Conservation (phyloP, 768 basidiomycete genomes). For the Lyophyllum decastes region DNA sequence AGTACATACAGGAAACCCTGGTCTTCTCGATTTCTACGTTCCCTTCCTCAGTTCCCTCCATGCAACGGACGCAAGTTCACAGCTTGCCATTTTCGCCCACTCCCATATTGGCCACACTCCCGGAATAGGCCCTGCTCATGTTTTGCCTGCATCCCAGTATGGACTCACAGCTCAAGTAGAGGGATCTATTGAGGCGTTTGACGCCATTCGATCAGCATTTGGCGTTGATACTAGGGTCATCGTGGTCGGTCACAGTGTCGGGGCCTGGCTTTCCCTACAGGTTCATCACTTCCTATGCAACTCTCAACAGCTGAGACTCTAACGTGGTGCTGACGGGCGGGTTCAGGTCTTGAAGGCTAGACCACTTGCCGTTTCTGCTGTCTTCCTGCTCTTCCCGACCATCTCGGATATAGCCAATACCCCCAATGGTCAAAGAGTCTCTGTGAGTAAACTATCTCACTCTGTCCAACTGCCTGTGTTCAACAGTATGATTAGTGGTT, state of each 20-base stretch:
- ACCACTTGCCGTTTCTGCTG: slow-evolving; percentile 34
- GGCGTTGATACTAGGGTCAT: slow-evolving; percentile 39
- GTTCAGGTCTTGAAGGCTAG: slow-evolving; percentile 53
- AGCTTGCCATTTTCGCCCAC: slow-evolving; percentile 58
- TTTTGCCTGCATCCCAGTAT: slow-evolving; percentile 24
- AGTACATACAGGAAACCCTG: slow-evolving; percentile 46
- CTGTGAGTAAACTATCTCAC: slow-evolving; percentile 40
- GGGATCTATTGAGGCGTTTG: slow-evolving; percentile 55
- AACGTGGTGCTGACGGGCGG: background rate
- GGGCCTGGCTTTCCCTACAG: slow-evolving; percentile 68
- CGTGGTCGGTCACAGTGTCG: slow-evolving; percentile 69
- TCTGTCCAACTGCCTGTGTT: background rate
- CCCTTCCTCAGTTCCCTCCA: slow-evolving; percentile 62
- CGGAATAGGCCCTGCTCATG: slow-evolving; percentile 23
- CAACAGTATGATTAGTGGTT: slow-evolving; percentile 35
- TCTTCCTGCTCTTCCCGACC: slow-evolving; percentile 72
- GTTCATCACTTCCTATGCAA: slow-evolving; percentile 30
- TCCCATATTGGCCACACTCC: slow-evolving; percentile 69
- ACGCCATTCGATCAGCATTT: slow-evolving; percentile 38
- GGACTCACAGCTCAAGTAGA: slow-evolving; percentile 53
- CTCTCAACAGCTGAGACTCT: background rate
- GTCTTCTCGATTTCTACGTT: slow-evolving; percentile 66
- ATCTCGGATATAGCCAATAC: slow-evolving; percentile 62
- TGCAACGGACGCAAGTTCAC: slow-evolving; percentile 28
- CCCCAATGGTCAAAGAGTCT: slow-evolving; percentile 62